phyloP scores from a whole-genome alignment of 1,284 basidiomycete species.

The Sporisorium scitamineum region DNA sequence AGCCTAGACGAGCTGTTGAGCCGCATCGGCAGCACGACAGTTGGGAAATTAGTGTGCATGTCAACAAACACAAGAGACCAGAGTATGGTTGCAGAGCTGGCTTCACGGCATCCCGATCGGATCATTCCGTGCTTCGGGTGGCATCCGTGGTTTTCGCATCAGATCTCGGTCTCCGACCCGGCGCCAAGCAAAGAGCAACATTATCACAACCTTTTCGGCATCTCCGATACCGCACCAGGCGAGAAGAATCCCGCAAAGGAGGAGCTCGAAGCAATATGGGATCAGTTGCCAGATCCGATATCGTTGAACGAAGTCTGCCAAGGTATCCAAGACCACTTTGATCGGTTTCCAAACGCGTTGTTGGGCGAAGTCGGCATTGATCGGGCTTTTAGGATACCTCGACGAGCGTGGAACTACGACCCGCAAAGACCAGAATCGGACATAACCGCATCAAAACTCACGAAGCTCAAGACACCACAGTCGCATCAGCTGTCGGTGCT shows the following conservation, averaged over 20 bases:
- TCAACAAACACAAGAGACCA: constrained; percentile 60
- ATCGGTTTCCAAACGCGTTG: constrained; percentile 52
- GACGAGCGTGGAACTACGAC: constrained; percentile 41
- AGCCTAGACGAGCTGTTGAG: constrained; percentile 31
- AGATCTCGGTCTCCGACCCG: constrained; percentile 51
- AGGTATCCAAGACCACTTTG: constrained; percentile 40
- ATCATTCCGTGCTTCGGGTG: constrained; percentile 59
- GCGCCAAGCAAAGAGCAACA: constrained; percentile 41
- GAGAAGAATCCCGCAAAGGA: constrained; percentile 1
- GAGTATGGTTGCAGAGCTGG: constrained; percentile 53
- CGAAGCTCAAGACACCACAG: constrained; percentile 59
- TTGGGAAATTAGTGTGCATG: constrained; percentile 57
- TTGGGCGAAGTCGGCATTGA: constrained; percentile 66
- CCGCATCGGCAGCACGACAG: constrained; percentile 13
- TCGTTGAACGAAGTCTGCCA: constrained; percentile 38
- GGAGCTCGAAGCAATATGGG: constrained; percentile 46
- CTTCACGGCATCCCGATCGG: constrained; percentile 21
- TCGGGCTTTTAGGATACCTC: constrained; percentile 61
- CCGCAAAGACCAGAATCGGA: constrained; percentile 10
- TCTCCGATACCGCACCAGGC: not conserved
- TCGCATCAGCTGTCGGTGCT: constrained; percentile 60
- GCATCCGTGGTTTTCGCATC: constrained; percentile 65
- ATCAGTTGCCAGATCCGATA: constrained; percentile 53
- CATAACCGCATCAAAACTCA: constrained; percentile 26
- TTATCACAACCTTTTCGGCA: constrained; percentile 47